These are phyloP conservation scores for Cucumis melo DNA, from an alignment of 306 rosid genomes.

Conservation along the genomic window DNA sequence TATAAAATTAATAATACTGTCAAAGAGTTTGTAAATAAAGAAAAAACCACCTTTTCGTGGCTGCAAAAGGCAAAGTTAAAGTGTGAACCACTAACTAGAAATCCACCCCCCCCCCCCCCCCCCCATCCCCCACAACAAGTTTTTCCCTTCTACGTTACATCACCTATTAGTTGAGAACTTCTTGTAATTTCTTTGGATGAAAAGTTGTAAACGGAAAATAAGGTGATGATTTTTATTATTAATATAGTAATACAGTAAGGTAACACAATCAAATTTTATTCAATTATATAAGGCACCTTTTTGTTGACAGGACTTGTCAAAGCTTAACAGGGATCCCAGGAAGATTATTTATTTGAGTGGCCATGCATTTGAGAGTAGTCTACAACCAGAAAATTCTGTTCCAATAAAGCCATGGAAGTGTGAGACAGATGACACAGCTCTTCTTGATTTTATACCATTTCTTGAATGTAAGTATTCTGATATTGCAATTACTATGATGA, in stretches of 20 bases:
- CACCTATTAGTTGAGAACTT: not conserved
- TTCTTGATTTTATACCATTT: constrained; percentile 86
- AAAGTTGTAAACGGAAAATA: not conserved
- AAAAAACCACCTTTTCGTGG: too few relatives aligned
- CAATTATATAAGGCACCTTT: not conserved
- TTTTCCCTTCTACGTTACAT: not conserved
- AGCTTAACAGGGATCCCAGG: constrained; percentile 78
- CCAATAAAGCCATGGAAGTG: constrained; percentile 65
- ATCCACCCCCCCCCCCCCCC: too few relatives aligned
- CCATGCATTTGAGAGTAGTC: constrained; percentile 72
- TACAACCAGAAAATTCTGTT: constrained; percentile 76
- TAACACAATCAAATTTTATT: not conserved
- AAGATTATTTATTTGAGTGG: constrained; percentile 85
- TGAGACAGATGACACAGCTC: constrained; percentile 70
- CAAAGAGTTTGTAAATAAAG: too few relatives aligned
- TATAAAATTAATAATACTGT: too few relatives aligned
- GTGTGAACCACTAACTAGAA: too few relatives aligned
- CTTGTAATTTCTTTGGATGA: not conserved
- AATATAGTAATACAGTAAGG: not conserved
- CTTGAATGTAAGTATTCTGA: constrained; percentile 60
- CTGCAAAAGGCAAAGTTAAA: too few relatives aligned
- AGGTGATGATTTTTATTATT: not conserved
- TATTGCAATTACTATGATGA: not conserved
- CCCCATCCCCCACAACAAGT: too few relatives aligned
- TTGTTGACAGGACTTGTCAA: constrained; percentile 65